phyloP scores from a whole-genome alignment of 2,329 filamentous ascomycete genomes.

The Raffaelea arxii region DNA sequence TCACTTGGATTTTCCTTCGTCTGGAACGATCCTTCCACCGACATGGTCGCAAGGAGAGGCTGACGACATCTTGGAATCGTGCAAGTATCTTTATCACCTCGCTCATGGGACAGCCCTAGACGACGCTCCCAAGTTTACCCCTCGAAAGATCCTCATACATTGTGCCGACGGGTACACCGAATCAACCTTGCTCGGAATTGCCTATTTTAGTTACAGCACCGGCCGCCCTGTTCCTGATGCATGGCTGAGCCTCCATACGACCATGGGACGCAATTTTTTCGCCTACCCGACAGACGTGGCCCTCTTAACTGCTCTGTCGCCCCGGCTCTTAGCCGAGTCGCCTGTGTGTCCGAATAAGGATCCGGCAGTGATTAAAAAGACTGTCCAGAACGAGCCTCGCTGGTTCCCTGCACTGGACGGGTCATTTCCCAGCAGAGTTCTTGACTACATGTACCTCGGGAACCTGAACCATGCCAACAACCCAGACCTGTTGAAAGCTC shows the following conservation, averaged over 20 bases:
- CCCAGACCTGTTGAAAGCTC: conserved; percentile 63
- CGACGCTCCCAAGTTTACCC: conserved; percentile 18
- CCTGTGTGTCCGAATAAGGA: conserved; percentile 42
- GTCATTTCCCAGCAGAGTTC: conserved; percentile 77
- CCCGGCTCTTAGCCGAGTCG: conserved; percentile 63
- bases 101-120: conserved; percentile 46
- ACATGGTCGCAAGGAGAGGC: conserved; percentile 76
- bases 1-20: conserved; percentile 76
- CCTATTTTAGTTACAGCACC: conserved; percentile 89
- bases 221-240: conserved; percentile 72
- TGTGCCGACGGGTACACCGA: conserved; percentile 96
- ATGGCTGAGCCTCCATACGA: conserved; percentile 76
- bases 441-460: conserved; percentile 93
- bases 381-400: conserved; percentile 52
- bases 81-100: conserved; percentile 81
- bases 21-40: conserved; percentile 81
- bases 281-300: conserved; percentile 87
- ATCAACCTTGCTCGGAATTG: conserved; percentile 76
- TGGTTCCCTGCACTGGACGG: conserved; percentile 85
- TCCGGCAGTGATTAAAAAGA: conserved; percentile 39
- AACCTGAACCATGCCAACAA: conserved; percentile 94
- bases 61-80: conserved; percentile 75
- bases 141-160: conserved; percentile 74
- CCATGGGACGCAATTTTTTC: conserved; percentile 85
- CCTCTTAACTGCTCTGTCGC: conserved; percentile 66